Conservation (phyloP, 495 filamentous ascomycete species). For the Cudoniella acicularis region DNA sequence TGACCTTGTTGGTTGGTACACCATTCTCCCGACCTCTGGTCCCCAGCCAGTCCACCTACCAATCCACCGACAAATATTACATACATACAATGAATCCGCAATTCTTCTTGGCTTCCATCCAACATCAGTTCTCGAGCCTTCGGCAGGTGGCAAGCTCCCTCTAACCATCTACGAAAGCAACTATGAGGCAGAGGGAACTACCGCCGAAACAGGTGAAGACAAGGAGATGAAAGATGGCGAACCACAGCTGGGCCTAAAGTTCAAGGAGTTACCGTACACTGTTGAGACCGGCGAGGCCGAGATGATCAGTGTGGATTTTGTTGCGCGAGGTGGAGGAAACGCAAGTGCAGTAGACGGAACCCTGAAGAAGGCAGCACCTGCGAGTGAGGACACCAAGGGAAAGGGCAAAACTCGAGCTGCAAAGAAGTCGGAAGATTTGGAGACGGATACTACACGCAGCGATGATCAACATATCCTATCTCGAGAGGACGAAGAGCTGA, state of each 20-base stretch:
- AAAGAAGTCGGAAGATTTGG: constrained; percentile 38
- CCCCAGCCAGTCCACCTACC: constrained; percentile 63
- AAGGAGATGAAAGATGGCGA: constrained; percentile 75
- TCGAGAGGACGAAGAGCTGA: constrained; percentile 72
- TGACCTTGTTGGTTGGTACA: constrained; percentile 94
- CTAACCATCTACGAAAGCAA: constrained; percentile 87
- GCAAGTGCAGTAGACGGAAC: constrained; percentile 58
- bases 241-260: constrained; percentile 56
- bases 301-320: constrained; percentile 93
- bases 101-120: constrained; percentile 84
- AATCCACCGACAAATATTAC: constrained; percentile 72
- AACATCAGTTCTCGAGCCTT: constrained; percentile 28
- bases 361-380: constrained; percentile 19
- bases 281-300: constrained; percentile 94
- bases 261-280: constrained; percentile 78
- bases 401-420: constrained; percentile 26
- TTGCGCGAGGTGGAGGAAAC: constrained; percentile 77
- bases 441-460: constrained; percentile 31
- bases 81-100: constrained; percentile 72
- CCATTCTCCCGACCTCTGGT: constrained; percentile 69
- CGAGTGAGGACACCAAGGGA: constrained; percentile 25
- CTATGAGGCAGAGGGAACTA: constrained; percentile 57
- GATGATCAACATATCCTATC: constrained; percentile 54
- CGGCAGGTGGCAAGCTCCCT: constrained; percentile 73
- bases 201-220: constrained; percentile 49